phyloP scores from a whole-genome alignment of 371 early-diverging fungal genomes.

The Lichtheimia corymbifera region DNA sequence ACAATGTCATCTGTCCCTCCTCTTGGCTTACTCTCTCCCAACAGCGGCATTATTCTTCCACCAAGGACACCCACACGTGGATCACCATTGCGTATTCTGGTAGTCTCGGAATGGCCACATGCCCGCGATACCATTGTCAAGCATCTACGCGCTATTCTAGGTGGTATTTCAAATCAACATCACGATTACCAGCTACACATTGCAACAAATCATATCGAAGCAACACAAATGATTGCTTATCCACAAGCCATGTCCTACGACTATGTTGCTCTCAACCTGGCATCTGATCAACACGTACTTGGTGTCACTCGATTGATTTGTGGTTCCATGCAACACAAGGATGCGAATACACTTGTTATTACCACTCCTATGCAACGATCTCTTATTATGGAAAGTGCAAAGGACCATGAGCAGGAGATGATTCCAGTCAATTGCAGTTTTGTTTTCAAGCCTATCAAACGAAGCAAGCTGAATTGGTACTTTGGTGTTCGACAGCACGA shows the following conservation, averaged over 20 bases:
- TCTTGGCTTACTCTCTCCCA: slow-evolving; percentile 16
- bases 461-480: slow-evolving; percentile 55
- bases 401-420: slow-evolving; percentile 28
- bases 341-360: slow-evolving; percentile 50
- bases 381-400: slow-evolving; percentile 50
- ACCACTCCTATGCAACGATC: slow-evolving; percentile 66
- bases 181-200: slow-evolving; percentile 24
- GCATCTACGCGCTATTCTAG: slow-evolving; percentile 39
- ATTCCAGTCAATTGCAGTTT: slow-evolving; percentile 52
- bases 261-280: slow-evolving; percentile 53
- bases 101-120: slow-evolving; percentile 43
- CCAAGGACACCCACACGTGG: slow-evolving; percentile 37
- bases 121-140: slow-evolving; percentile 42
- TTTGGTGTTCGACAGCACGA: slow-evolving; percentile 45
- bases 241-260: slow-evolving; percentile 42
- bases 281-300: slow-evolving; percentile 51
- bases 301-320: slow-evolving; percentile 42
- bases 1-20: neutral
- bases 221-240: slow-evolving; percentile 27
- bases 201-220: slow-evolving; percentile 35
- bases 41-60: slow-evolving; percentile 27
- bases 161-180: slow-evolving; percentile 11
- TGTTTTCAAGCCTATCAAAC: slow-evolving; percentile 63
- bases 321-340: slow-evolving; percentile 37
- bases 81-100: slow-evolving; percentile 33